Evolutionary conservation across 139 green algal genomes (phyloP).

Genomic region (Closterium sp.): DNA sequence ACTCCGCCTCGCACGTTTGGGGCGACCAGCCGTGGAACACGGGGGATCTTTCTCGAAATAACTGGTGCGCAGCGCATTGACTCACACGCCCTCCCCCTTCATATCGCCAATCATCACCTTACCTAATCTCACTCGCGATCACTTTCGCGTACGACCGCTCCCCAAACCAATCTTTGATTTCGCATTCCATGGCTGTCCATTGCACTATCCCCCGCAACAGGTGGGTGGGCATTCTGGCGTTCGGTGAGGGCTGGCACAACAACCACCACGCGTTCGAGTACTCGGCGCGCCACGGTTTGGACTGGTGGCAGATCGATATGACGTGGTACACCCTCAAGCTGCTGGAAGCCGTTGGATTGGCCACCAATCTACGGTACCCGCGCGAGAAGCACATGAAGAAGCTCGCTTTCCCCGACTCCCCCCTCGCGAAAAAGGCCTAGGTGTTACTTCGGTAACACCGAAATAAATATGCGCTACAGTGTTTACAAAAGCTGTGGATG

Average conservation of each 20-base stretch:
- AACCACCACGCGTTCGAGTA: conserved; percentile 89
- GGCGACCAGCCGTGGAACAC: conserved; percentile 86
- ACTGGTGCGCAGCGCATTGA: conserved; percentile 64
- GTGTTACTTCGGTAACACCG: background rate
- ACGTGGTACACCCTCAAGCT: conserved; percentile 58
- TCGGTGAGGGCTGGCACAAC: conserved; percentile 96
- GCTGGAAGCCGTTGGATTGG: conserved; percentile 56
- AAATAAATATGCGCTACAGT: too few relatives aligned
- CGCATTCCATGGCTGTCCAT: too few relatives aligned
- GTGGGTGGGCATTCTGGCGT: conserved; percentile 84
- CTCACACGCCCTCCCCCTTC: background rate
- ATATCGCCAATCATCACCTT: background rate
- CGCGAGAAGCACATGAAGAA: conserved; percentile 49
- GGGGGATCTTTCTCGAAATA: conserved; percentile 86
- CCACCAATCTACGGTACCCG: conserved; percentile 58
- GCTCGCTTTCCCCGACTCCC: conserved; percentile 23
- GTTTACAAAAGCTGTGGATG: too few relatives aligned
- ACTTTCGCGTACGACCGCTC: too few relatives aligned
- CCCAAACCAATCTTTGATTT: too few relatives aligned
- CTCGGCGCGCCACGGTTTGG: conserved; percentile 66
- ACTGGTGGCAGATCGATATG: conserved; percentile 74
- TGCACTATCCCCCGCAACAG: conserved; percentile 29
- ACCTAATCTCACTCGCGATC: background rate
- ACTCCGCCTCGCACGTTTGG: conserved; percentile 93
- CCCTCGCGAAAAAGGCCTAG: background rate